These are phyloP conservation scores for Hydnum rufescens DNA, from an alignment of 768 basidiomycete species.

Conservation along the genomic window DNA sequence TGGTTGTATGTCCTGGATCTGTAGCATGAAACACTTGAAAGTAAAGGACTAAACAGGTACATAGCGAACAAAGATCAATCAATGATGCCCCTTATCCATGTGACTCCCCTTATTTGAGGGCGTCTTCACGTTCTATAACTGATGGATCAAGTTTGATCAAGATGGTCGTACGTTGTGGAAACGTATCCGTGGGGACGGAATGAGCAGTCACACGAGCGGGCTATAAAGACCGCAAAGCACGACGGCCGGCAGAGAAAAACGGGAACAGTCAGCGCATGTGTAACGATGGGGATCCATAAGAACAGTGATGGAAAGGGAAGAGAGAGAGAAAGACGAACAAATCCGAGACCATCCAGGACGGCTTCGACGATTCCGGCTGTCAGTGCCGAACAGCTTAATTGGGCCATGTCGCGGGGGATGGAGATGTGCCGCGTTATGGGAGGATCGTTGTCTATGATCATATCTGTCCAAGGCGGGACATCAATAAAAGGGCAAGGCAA, in stretches of 20 bases:
- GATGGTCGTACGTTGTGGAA: slow-evolving; percentile 79
- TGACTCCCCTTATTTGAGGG: slow-evolving; percentile 43
- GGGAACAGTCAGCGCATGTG: too few species aligned
- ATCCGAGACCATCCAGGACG: slow-evolving; percentile 80
- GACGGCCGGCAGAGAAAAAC: slow-evolving; percentile 8
- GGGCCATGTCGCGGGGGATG: slow-evolving; percentile 84
- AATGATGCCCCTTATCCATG: too few species aligned
- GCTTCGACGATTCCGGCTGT: slow-evolving; percentile 96
- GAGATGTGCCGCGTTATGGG: slow-evolving; percentile 80
- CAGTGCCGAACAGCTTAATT: slow-evolving; percentile 90
- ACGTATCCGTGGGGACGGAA: slow-evolving; percentile 63
- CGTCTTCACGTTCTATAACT: slow-evolving; percentile 83
- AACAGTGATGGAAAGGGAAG: neutral
- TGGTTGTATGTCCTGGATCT: too few species aligned
- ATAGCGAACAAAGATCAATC: too few species aligned
- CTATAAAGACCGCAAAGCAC: slow-evolving; percentile 34
- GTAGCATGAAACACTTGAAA: too few species aligned
- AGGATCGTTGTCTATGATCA: slow-evolving; percentile 96
- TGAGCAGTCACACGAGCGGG: slow-evolving; percentile 95
- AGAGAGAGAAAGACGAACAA: slow-evolving; percentile 38
- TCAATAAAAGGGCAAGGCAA: neutral
- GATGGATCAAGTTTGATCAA: slow-evolving; percentile 89
- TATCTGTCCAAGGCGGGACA: slow-evolving; percentile 47
- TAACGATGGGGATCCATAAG: too few species aligned
- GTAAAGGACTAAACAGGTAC: too few species aligned